Base-by-base conservation (phyloP, 768 basidiomycete species). In the Tylopilus sp. region DNA sequence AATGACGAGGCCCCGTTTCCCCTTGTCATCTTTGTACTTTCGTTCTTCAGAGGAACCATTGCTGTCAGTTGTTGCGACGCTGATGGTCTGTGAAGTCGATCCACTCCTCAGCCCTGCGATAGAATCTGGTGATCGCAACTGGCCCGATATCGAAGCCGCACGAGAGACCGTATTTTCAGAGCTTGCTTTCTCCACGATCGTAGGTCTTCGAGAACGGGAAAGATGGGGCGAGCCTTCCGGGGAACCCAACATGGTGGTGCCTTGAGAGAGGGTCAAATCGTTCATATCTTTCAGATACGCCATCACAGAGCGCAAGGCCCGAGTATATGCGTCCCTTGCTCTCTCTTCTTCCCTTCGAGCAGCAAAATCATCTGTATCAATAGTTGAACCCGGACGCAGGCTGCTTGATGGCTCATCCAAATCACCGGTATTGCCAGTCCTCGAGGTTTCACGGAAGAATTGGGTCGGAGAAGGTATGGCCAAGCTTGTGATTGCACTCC, bases 271-370 rank as follows among this genome's bases (percentile, higher is more conserved):
- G 17, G 85, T 85, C 26, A 99, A 75, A 63, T 99, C 97, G 63
- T 94, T 88, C 83, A 99, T 87, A 61, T 99, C 97, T 61, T 85
- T 84, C 18, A 99, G 79, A 69, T 98, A 99, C 7, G 93, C 91
- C 88, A 98, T 95, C 17, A 99, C 83, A 10, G 90, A 88, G 49
- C 90, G 82, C 47, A 99, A 76, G 28, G 91, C 93, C 40, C 88
- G 79, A 61, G 81, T 83, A 65, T 87, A 86, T 26, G 82, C 77
- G 62, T 90, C 88, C 26, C 82, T 77, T 17, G 76, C 79, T 28
- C 83, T 76, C 53, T 88, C 87, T 67, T 86, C 85, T 70, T 90
- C 88, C 48, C 78, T 79, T 33, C 81, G 80, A 48, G 77, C 65
- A 47, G 73, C 36, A 39, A 59, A 69, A 43, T 79, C 76, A 35